Conservation (phyloP, 176 grass and related monocot species). For the Zea mays region DNA sequence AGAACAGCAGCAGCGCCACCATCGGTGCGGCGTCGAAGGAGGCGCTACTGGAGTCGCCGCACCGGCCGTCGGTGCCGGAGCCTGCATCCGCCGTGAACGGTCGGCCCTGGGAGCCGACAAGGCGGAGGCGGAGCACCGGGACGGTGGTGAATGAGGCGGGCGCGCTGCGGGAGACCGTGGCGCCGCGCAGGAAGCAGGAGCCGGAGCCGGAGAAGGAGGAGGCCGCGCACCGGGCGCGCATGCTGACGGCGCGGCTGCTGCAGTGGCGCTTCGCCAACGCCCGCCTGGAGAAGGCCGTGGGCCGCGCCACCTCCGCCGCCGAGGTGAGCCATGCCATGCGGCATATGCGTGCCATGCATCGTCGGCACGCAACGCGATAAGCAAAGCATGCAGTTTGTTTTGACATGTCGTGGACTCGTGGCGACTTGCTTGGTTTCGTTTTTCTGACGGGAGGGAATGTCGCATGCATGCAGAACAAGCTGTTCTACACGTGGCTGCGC, state of each 20-base stretch:
- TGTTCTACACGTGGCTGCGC: conserved; percentile 83
- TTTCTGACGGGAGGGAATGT: not conserved
- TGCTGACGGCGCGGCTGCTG: conserved; percentile 56
- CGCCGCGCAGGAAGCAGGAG: conserved; percentile 50
- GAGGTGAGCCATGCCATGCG: conserved; percentile 46
- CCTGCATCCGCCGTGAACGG: conserved; percentile 34
- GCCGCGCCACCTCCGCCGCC: conserved; percentile 46
- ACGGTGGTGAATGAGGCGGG: not conserved
- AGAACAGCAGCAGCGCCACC: conserved; percentile 22
- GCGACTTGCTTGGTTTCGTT: not conserved
- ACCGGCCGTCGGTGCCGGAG: conserved; percentile 21
- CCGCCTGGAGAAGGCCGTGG: conserved; percentile 49
- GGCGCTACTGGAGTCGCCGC: not conserved
- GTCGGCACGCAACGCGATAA: not conserved
- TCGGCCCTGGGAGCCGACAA: conserved; percentile 18
- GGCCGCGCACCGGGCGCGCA: conserved; percentile 51
- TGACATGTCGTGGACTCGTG: too few species aligned
- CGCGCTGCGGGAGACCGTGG: conserved; percentile 44
- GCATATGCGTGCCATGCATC: not conserved
- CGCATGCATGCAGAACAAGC: conserved; percentile 55
- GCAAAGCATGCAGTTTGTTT: not conserved
- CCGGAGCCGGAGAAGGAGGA: conserved; percentile 60
- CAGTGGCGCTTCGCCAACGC: conserved; percentile 94
- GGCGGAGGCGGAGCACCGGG: conserved; percentile 30
- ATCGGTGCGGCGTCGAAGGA: not conserved